These are phyloP conservation scores for Tolypocladium ovalisporum DNA, from an alignment of 2,329 filamentous ascomycete genomes.

Conservation along the genomic window DNA sequence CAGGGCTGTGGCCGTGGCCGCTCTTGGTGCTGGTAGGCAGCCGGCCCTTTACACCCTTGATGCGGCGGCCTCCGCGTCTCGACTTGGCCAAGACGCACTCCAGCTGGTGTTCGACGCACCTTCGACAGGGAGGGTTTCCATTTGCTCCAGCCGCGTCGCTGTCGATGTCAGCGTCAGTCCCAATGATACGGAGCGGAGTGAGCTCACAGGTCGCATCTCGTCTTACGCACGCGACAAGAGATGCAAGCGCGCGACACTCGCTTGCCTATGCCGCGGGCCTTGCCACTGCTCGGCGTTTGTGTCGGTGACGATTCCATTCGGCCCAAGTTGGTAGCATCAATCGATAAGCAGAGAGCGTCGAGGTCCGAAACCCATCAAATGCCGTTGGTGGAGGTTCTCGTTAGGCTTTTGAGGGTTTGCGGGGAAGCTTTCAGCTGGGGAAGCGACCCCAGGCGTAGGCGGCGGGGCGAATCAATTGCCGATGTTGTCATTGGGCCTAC, in stretches of 20 bases:
- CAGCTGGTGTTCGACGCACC: constrained; percentile 24
- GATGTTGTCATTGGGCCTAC: neutral
- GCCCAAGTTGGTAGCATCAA: neutral
- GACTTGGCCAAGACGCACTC: constrained; percentile 30
- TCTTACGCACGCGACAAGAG: constrained; percentile 19
- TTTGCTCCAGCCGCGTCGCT: constrained; percentile 23
- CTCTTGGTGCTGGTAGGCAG: constrained; percentile 1
- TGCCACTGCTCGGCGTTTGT: constrained; percentile 7
- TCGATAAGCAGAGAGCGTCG: neutral
- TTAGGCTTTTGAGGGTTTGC: constrained; percentile 2
- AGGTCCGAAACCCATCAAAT: neutral
- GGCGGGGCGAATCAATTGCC: neutral
- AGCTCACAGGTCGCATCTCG: constrained; percentile 20
- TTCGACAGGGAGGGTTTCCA: constrained; percentile 23
- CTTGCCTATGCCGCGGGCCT: constrained; percentile 11
- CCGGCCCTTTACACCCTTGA: constrained; percentile 13
- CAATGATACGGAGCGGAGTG: neutral
- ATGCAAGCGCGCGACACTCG: constrained; percentile 20
- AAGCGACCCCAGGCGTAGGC: too few species aligned
- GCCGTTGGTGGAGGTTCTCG: neutral
- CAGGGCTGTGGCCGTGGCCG: neutral
- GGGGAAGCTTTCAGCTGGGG: neutral
- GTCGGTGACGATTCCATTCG: constrained; percentile 5
- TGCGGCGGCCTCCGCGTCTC: constrained; percentile 24
- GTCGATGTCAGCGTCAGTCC: constrained; percentile 2